phyloP scores from a whole-genome alignment of 2,329 filamentous ascomycete genomes.

The Colletotrichum camelliae region DNA sequence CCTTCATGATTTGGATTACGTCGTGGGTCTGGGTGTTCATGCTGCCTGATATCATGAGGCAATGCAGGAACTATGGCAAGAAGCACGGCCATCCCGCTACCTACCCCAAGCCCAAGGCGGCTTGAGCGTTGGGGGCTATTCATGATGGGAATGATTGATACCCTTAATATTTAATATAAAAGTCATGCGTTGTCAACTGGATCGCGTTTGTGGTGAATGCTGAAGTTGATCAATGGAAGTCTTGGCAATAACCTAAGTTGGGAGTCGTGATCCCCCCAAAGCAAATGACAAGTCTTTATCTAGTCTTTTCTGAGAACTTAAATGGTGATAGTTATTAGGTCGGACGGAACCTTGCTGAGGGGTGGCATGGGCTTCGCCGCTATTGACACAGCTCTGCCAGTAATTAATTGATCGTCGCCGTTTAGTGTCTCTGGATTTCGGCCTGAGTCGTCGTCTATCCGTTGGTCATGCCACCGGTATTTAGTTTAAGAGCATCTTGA shows the following conservation, averaged over 20 bases:
- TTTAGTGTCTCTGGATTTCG: too few species aligned
- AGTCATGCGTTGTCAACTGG: background rate
- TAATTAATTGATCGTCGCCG: too few species aligned
- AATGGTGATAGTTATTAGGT: too few species aligned
- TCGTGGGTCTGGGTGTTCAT: conserved; percentile 64
- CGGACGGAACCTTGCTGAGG: too few species aligned
- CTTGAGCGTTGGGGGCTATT: background rate
- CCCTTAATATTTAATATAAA: background rate
- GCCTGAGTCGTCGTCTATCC: too few species aligned
- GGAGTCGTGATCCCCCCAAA: too few species aligned
- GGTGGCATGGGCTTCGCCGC: too few species aligned
- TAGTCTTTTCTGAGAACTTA: too few species aligned
- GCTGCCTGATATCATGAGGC: conserved; percentile 59
- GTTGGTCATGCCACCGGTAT: too few species aligned
- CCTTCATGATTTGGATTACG: conserved; percentile 54
- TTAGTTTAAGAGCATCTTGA: too few species aligned
- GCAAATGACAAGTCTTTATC: too few species aligned
- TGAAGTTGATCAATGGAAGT: background rate
- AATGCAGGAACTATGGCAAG: conserved; percentile 61
- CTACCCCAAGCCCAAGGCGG: conserved; percentile 37
- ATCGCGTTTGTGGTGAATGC: background rate
- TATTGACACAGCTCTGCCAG: too few species aligned
- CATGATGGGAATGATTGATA: background rate
- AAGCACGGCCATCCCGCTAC: conserved; percentile 63
- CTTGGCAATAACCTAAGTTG: background rate